These are phyloP conservation scores for Favolaschia claudopus DNA, from an alignment of 768 basidiomycete species.

Conservation along the genomic window DNA sequence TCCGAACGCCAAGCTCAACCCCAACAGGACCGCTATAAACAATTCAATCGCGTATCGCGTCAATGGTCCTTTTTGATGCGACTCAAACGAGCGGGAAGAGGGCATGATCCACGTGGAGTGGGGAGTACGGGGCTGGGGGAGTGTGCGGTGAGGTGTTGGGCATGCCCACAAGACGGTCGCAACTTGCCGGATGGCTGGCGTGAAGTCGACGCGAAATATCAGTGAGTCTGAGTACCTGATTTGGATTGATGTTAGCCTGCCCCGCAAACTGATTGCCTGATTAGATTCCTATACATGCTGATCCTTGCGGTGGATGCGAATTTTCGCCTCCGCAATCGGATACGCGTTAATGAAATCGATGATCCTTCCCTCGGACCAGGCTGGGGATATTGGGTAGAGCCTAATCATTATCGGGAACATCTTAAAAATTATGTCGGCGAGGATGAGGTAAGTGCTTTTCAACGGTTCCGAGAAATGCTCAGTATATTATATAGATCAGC, in stretches of 20 bases:
- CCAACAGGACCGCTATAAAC: slow-evolving; percentile 14
- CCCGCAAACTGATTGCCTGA: neutral
- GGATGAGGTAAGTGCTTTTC: no score
- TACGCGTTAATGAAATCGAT: neutral
- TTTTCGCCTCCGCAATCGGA: slow-evolving; percentile 26
- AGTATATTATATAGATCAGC: no score
- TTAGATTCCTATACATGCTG: slow-evolving; percentile 15
- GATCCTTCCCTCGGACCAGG: slow-evolving; percentile 23
- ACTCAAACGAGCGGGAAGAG: neutral
- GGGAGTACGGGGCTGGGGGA: neutral
- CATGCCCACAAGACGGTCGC: slow-evolving; percentile 21
- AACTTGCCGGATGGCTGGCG: slow-evolving; percentile 28
- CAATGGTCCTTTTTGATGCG: neutral
- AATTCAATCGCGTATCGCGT: neutral
- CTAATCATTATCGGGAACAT: no score
- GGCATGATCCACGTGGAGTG: neutral
- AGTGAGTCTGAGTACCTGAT: slow-evolving; percentile 1
- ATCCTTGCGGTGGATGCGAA: slow-evolving; percentile 26
- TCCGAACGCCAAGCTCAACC: neutral
- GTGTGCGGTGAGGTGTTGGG: slow-evolving; percentile 24
- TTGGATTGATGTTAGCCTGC: neutral
- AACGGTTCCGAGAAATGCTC: no score
- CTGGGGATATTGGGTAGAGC: slow-evolving; percentile 22
- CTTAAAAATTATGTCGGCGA: no score
- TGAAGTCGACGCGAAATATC: neutral